phyloP scores from a whole-genome alignment of 1,139 yeast species.

The Diutina neorugosa region DNA sequence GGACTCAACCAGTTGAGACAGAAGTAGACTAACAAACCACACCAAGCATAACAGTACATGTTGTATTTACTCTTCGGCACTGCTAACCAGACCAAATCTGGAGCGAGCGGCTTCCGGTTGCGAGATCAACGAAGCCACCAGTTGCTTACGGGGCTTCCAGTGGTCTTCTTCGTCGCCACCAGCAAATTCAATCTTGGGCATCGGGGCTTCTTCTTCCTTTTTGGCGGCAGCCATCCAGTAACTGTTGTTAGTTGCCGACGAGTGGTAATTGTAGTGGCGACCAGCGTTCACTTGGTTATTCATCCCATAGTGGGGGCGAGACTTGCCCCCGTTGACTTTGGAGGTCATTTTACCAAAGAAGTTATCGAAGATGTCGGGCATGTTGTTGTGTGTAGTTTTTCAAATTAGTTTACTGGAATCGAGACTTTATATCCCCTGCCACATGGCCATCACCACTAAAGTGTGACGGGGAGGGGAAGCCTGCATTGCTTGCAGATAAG shows the following conservation, averaged over 20 bases:
- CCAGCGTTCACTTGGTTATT: slow-evolving; percentile 28
- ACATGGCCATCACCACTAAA: background rate
- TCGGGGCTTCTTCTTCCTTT: slow-evolving; percentile 2
- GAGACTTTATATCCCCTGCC: background rate
- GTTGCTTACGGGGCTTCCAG: slow-evolving; percentile 1
- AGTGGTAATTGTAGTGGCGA: slow-evolving; percentile 24
- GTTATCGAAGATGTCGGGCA: slow-evolving; percentile 35
- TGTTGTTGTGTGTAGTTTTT: slow-evolving; percentile 7
- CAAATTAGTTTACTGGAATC: background rate
- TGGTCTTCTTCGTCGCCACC: slow-evolving; percentile 1
- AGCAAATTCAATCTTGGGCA: background rate
- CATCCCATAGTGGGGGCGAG: slow-evolving; percentile 17
- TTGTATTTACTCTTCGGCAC: background rate
- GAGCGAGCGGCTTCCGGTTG: background rate
- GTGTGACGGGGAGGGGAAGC: background rate
- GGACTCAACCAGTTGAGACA: background rate
- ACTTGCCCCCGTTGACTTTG: slow-evolving; percentile 24
- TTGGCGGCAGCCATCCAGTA: slow-evolving; percentile 25
- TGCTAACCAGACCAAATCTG: background rate
- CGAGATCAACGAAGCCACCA: background rate
- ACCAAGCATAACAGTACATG: too few species aligned
- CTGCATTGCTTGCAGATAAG: background rate
- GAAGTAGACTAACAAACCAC: too few species aligned
- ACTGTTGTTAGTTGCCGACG: slow-evolving; percentile 24
- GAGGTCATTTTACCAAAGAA: slow-evolving; percentile 22